Conservation (phyloP, 768 basidiomycete genomes). For the Punctularia strigosozonata region DNA sequence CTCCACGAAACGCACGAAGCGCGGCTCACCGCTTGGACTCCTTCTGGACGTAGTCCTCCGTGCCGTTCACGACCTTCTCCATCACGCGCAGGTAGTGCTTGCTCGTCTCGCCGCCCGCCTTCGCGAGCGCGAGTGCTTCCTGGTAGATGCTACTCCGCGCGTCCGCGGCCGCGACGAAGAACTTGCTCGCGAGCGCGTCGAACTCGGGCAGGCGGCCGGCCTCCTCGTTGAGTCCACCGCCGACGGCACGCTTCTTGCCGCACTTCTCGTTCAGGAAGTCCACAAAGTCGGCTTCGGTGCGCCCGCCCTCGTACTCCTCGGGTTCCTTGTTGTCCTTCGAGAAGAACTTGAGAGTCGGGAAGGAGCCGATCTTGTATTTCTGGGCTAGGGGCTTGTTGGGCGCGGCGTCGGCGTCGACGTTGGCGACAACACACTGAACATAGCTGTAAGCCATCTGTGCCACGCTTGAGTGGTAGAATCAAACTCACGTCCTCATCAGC, state of each 20-base stretch:
- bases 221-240: conserved; percentile 74
- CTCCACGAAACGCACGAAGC: not conserved
- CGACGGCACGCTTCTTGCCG: conserved; percentile 72
- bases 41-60: conserved; percentile 72
- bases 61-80: conserved; percentile 68
- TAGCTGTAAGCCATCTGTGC: conserved; percentile 3
- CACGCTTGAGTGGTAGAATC: not conserved
- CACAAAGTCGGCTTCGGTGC: conserved; percentile 68
- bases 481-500: not conserved
- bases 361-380: conserved; percentile 66
- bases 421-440: conserved; percentile 74
- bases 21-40: conserved; percentile 68
- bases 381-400: conserved; percentile 60
- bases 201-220: conserved; percentile 75
- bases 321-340: conserved; percentile 54
- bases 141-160: conserved; percentile 50
- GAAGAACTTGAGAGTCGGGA: conserved; percentile 96
- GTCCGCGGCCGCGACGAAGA: conserved; percentile 48
- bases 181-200: conserved; percentile 66
- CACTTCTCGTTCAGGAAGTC: conserved; percentile 77
- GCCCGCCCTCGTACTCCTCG: conserved; percentile 55
- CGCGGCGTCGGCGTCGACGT: conserved; percentile 81
- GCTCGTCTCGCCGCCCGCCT: conserved; percentile 36
- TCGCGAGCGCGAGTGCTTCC: conserved; percentile 47
- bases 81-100: conserved; percentile 84